These are phyloP conservation scores for Ustilago nuda DNA, from an alignment of 1,284 basidiomycete species.

Conservation along the genomic window DNA sequence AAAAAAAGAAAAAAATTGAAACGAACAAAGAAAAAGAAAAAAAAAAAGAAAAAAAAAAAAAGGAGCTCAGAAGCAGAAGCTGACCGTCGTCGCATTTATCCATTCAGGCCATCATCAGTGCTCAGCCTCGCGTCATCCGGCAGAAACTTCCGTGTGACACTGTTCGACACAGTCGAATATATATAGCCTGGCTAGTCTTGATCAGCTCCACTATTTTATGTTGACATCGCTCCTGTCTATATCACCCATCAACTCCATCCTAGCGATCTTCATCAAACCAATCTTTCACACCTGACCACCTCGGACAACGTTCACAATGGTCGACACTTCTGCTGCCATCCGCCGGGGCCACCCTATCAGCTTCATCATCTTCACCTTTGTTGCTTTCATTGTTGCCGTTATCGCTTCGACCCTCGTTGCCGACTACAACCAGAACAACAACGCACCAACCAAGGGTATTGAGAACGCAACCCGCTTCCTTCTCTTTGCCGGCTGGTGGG, in stretches of 20 bases:
- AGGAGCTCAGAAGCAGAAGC: conserved; percentile 2
- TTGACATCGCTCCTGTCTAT: conserved; percentile 4
- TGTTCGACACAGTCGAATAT: not conserved
- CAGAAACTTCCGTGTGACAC: not conserved
- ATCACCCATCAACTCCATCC: conserved; percentile 5
- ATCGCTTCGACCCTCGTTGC: conserved; percentile 61
- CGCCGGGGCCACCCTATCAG: conserved; percentile 65
- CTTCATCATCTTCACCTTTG: conserved; percentile 58
- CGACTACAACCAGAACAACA: conserved; percentile 63
- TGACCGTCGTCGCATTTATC: not conserved
- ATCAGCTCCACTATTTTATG: not conserved
- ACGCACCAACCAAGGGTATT: conserved; percentile 39
- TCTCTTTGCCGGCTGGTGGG: conserved; percentile 67
- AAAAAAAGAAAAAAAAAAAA: conserved; percentile 7
- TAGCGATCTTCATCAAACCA: not conserved
- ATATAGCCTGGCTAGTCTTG: not conserved
- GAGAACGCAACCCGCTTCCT: conserved; percentile 61
- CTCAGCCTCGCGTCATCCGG: conserved; percentile 7
- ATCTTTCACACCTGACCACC: not conserved
- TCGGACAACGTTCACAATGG: conserved; percentile 30
- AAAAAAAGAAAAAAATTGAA: conserved; percentile 5
- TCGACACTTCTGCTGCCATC: conserved; percentile 52
- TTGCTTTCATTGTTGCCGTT: conserved; percentile 64
- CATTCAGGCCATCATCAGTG: conserved; percentile 1
- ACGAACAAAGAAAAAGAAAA: too few relatives aligned